Conservation (phyloP, 2,329 filamentous ascomycete genomes). For the Cercospora sp. region DNA sequence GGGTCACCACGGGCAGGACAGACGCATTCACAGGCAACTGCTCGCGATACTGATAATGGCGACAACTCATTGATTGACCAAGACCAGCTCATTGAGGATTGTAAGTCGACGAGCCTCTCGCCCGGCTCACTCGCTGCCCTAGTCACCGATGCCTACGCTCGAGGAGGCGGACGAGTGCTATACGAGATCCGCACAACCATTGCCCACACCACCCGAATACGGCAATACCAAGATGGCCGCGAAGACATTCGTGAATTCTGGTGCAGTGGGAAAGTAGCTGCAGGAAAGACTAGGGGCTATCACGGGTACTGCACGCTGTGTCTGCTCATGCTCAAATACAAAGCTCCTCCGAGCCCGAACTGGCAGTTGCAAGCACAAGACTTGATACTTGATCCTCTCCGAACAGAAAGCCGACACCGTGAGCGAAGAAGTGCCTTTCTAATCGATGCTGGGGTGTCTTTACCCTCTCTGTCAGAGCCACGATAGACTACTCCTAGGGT, state of each 20-base stretch:
- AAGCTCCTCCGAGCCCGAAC: not conserved
- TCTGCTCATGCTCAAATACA: not conserved
- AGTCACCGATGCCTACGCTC: constrained; percentile 75
- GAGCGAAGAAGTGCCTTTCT: not conserved
- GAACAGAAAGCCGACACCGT: not conserved
- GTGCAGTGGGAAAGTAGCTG: constrained; percentile 75
- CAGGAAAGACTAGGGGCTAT: constrained; percentile 81
- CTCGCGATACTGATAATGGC: not conserved
- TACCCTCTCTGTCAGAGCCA: not conserved
- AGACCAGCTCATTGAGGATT: not conserved
- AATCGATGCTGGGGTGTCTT: not conserved
- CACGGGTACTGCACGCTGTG: not conserved
- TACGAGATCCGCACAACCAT: constrained; percentile 73
- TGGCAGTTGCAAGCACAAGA: not conserved
- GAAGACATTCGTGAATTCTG: constrained; percentile 83
- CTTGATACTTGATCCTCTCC: not conserved
- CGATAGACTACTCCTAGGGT: not conserved
- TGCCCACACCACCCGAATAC: constrained; percentile 68
- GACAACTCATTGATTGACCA: not conserved
- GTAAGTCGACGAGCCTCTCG: not conserved
- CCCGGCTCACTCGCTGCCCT: constrained; percentile 62
- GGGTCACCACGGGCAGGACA: not conserved
- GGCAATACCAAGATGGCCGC: constrained; percentile 78
- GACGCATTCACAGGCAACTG: not conserved
- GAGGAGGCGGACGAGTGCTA: constrained; percentile 80